Conservation (phyloP, 305 asterid genomes). For the Solanum hybrid region DNA sequence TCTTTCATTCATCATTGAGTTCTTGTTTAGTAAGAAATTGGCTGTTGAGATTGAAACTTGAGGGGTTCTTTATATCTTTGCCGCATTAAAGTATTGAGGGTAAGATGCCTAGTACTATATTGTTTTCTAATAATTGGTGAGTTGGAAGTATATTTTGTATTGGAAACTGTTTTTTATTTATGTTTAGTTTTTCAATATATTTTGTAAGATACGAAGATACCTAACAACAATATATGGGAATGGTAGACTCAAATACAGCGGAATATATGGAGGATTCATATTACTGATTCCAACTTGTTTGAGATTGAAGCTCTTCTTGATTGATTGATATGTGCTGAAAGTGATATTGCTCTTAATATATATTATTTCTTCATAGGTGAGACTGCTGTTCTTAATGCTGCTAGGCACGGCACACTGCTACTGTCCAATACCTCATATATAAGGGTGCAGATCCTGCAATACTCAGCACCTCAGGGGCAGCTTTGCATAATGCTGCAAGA, state of each 20-base stretch:
- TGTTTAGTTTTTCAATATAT: background rate
- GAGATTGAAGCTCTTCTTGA: background rate
- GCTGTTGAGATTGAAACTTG: background rate
- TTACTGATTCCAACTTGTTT: background rate
- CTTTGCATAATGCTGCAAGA: slow-evolving; percentile 81
- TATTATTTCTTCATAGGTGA: slow-evolving; percentile 41
- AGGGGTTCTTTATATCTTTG: background rate
- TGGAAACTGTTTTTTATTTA: background rate
- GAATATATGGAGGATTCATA: background rate
- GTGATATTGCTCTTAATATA: background rate
- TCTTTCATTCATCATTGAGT: background rate
- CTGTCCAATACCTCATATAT: slow-evolving; percentile 67
- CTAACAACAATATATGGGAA: background rate
- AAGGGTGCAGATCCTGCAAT: slow-evolving; percentile 71
- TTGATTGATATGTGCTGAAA: background rate
- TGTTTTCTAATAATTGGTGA: background rate
- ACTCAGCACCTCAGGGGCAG: slow-evolving; percentile 80
- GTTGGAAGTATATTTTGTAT: background rate
- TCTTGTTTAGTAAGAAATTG: background rate
- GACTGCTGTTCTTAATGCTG: slow-evolving; percentile 82
- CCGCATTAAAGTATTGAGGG: background rate
- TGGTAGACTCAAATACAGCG: background rate
- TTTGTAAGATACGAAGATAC: background rate
- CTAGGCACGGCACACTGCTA: slow-evolving; percentile 76
- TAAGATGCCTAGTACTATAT: background rate